These are phyloP conservation scores for Trichoderma atrobrunneum DNA, from an alignment of 2,329 filamentous ascomycete species.

Conservation along the genomic window DNA sequence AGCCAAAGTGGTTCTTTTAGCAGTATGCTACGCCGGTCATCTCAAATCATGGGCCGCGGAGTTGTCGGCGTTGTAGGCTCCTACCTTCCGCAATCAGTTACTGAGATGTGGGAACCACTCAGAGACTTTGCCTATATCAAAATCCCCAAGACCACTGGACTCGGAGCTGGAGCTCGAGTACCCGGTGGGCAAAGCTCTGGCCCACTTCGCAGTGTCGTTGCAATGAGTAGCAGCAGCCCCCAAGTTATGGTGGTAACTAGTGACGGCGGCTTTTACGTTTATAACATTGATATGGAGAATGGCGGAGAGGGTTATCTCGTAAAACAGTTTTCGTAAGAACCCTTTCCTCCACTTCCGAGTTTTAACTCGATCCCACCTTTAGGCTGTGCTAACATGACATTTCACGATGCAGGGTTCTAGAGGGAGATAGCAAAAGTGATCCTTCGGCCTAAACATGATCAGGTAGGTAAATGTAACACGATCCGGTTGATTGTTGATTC, in stretches of 20 bases:
- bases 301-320: conserved; percentile 89
- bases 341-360: not conserved
- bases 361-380: not conserved
- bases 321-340: conserved; percentile 85
- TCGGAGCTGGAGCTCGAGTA: conserved; percentile 23
- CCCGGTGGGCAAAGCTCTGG: conserved; percentile 36
- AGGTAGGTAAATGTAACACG: not conserved
- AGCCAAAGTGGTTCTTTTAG: conserved; percentile 75
- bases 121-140: conserved; percentile 97
- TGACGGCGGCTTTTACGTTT: conserved; percentile 92
- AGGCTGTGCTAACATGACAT: not conserved
- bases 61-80: conserved; percentile 87
- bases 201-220: conserved; percentile 84
- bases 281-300: conserved; percentile 90
- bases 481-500: not conserved
- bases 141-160: conserved; percentile 61
- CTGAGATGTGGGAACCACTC: conserved; percentile 95
- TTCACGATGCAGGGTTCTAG: conserved; percentile 44
- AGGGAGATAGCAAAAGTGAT: conserved; percentile 55
- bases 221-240: conserved; percentile 90
- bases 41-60: conserved; percentile 85
- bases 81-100: conserved; percentile 88
- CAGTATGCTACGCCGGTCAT: conserved; percentile 89
- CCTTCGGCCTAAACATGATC: conserved; percentile 42
- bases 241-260: conserved; percentile 98